Conservation (phyloP, 768 basidiomycete genomes). For the Podaxis pistillaris region DNA sequence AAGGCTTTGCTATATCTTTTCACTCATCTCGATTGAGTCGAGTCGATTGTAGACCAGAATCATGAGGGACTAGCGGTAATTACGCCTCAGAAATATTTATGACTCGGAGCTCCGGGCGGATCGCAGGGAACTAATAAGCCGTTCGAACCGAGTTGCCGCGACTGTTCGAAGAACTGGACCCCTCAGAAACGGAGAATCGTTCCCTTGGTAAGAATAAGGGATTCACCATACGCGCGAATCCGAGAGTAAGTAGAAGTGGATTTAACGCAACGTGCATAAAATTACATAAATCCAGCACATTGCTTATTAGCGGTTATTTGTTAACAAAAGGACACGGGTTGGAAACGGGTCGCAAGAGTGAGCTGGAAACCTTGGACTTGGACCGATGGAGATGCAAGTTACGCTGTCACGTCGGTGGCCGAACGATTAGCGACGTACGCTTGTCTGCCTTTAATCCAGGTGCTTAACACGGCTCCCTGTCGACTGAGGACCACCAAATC, state of each 20-base stretch:
- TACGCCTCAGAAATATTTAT: not conserved
- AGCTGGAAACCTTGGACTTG: not conserved
- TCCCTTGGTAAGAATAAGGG: not conserved
- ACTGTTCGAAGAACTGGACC: not conserved
- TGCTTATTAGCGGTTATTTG: too few species aligned
- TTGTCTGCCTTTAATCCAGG: constrained; percentile 76
- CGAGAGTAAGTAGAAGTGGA: too few species aligned
- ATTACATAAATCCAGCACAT: too few species aligned
- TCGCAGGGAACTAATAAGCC: not conserved
- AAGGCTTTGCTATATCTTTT: not conserved
- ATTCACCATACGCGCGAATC: too few species aligned
- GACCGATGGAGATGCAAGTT: constrained; percentile 1
- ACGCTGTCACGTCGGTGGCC: constrained; percentile 17
- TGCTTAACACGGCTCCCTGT: constrained; percentile 62
- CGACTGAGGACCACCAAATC: constrained; percentile 78
- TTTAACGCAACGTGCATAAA: too few species aligned
- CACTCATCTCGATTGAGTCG: not conserved
- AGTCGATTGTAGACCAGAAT: constrained; percentile 1
- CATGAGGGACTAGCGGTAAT: not conserved
- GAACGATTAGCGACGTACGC: constrained; percentile 49
- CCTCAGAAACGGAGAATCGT: not conserved
- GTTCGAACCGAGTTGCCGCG: not conserved
- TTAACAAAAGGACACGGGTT: too few species aligned
- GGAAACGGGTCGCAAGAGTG: too few species aligned
- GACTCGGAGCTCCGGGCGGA: not conserved